Evolutionary conservation across 306 rosid genomes (phyloP).

Genomic region (Cicer cuneatum): DNA sequence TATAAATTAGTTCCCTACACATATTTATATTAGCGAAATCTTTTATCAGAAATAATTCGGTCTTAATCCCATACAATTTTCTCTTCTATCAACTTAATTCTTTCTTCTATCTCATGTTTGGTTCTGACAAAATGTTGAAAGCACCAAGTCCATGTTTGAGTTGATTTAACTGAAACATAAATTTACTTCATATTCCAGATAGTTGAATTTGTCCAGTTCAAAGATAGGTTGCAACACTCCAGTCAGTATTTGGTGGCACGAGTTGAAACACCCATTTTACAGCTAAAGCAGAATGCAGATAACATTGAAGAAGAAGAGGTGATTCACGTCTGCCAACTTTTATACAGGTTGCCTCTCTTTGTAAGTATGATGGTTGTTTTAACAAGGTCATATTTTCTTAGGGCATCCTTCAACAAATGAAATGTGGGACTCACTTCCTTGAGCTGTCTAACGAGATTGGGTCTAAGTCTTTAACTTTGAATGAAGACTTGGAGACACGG

Average conservation of each 20-base stretch:
- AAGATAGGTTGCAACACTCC: slow-evolving; percentile 82
- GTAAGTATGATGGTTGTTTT: slow-evolving; percentile 39
- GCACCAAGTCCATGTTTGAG: slow-evolving; percentile 7
- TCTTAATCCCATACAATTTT: neutral
- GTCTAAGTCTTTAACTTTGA: slow-evolving; percentile 82
- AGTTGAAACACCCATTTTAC: slow-evolving; percentile 81
- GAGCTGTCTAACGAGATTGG: slow-evolving; percentile 87
- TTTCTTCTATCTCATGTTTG: slow-evolving; percentile 25
- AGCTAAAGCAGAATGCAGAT: slow-evolving; percentile 82
- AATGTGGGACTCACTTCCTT: slow-evolving; percentile 74
- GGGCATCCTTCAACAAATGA: slow-evolving; percentile 76
- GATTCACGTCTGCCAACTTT: slow-evolving; percentile 38
- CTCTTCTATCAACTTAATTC: neutral
- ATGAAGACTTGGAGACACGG: slow-evolving; percentile 84
- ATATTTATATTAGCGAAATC: neutral
- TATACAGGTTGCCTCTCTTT: slow-evolving; percentile 29
- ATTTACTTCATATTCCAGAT: slow-evolving; percentile 61
- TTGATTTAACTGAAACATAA: slow-evolving; percentile 28
- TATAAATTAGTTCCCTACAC: neutral
- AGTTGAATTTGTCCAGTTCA: slow-evolving; percentile 95
- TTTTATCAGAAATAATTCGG: neutral
- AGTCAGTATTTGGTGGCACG: slow-evolving; percentile 78
- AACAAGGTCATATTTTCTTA: slow-evolving; percentile 43
- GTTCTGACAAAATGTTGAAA: slow-evolving; percentile 22
- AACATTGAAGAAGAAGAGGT: slow-evolving; percentile 91